A percentile compares a stretch with the other conserved stretches of the same genome.
These are phyloP conservation scores for Terfezia claveryi DNA, from an alignment of 495 filamentous ascomycete genomes.

Conservation along the genomic window DNA sequence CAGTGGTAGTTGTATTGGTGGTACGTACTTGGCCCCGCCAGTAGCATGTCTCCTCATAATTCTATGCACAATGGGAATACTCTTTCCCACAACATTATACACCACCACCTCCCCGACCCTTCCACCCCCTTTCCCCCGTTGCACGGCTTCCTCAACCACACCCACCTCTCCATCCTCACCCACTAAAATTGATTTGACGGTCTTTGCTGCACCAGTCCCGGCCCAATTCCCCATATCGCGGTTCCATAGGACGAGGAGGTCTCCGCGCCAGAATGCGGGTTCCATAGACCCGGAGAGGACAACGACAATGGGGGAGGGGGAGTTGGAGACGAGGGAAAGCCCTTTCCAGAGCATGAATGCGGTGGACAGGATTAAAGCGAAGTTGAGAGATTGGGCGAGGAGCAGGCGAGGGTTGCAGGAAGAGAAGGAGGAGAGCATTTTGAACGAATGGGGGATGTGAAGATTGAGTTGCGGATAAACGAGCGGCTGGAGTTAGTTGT, in stretches of 20 bases:
- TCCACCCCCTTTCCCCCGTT: slow-evolving; percentile 29
- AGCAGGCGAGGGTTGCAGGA: slow-evolving; percentile 52
- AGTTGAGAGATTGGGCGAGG: slow-evolving; percentile 79
- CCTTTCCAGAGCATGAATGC: slow-evolving; percentile 99
- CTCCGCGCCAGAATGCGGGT: slow-evolving; percentile 86
- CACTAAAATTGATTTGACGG: not conserved
- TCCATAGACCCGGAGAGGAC: slow-evolving; percentile 93
- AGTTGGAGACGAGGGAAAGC: slow-evolving; percentile 64
- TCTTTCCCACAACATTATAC: slow-evolving; percentile 78
- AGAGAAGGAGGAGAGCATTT: slow-evolving; percentile 8
- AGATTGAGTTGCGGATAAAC: not conserved
- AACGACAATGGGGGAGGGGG: slow-evolving; percentile 83
- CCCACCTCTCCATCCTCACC: not conserved
- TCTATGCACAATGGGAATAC: slow-evolving; percentile 86
- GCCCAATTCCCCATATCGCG: slow-evolving; percentile 31
- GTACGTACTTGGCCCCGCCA: not conserved
- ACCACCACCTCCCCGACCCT: slow-evolving; percentile 79
- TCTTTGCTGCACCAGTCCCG: not conserved
- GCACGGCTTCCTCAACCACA: not conserved
- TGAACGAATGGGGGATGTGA: not conserved
- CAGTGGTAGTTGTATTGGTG: not conserved
- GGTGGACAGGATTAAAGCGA: slow-evolving; percentile 79
- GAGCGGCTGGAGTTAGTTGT: not conserved
- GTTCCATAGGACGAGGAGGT: slow-evolving; percentile 89
- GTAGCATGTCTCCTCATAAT: slow-evolving; percentile 48